These are phyloP conservation scores for Aureobasidium zeae DNA, from an alignment of 2,329 filamentous ascomycete genomes.

Conservation along the genomic window DNA sequence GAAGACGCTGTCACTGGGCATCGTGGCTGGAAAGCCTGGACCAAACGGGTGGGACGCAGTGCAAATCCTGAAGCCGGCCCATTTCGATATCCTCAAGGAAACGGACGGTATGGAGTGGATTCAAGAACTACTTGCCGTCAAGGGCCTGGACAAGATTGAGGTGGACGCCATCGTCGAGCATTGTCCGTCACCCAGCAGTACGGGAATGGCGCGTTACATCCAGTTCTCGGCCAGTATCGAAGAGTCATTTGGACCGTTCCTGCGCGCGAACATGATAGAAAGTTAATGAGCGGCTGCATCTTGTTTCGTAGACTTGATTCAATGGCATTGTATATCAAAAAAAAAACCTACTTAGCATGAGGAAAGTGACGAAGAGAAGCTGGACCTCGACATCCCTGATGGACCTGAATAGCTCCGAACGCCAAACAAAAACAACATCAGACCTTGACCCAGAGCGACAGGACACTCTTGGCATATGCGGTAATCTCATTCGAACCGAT, in stretches of 20 bases:
- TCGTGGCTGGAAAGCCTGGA: slow-evolving; percentile 46
- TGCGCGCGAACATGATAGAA: slow-evolving; percentile 32
- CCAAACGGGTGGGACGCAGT: slow-evolving; percentile 42
- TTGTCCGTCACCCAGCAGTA: slow-evolving; percentile 43
- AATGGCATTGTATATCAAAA: not conserved
- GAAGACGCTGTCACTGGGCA: slow-evolving; percentile 38
- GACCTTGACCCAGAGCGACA: slow-evolving; percentile 43
- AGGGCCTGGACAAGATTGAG: slow-evolving; percentile 41
- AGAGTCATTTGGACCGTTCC: slow-evolving; percentile 45
- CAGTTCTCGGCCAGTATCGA: slow-evolving; percentile 53
- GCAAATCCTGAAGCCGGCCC: slow-evolving; percentile 33
- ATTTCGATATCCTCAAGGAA: slow-evolving; percentile 21
- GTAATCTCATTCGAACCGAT: slow-evolving; percentile 91
- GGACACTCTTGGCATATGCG: slow-evolving; percentile 70
- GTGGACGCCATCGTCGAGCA: slow-evolving; percentile 47
- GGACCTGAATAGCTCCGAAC: not conserved
- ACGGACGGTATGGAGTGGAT: slow-evolving; percentile 50
- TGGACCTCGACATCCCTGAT: slow-evolving; percentile 1
- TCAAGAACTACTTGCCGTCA: slow-evolving; percentile 44
- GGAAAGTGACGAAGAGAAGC: slow-evolving; percentile 1
- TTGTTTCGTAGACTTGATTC: not conserved
- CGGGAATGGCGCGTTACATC: slow-evolving; percentile 49
- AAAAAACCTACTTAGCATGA: not conserved
- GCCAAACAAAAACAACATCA: slow-evolving; percentile 21
- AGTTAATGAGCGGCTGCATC: not conserved